A percentile compares a stretch with the other conserved stretches of the same genome.
Conservation (phyloP, 768 basidiomycete species). For the Suillus luteus region DNA sequence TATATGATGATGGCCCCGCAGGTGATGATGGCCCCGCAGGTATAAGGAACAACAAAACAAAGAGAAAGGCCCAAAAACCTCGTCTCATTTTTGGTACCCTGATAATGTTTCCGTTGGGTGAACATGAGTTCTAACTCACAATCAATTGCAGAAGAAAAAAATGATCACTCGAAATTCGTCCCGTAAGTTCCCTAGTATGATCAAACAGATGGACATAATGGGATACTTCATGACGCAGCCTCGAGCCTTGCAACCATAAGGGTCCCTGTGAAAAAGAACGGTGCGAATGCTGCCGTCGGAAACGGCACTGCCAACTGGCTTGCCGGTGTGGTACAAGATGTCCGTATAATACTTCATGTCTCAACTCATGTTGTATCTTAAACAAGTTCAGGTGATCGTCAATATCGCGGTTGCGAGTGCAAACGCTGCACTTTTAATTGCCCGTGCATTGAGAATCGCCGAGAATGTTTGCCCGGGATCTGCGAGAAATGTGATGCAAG, state of each 20-base stretch:
- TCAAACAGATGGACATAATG: background rate
- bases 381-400: slow-evolving; percentile 38
- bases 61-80: slow-evolving; percentile 8
- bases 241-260: slow-evolving; percentile 45
- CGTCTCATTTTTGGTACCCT: slow-evolving; percentile 20
- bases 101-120: background rate
- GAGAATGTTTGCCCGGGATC: slow-evolving; percentile 58
- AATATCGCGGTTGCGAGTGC: slow-evolving; percentile 47
- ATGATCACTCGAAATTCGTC: background rate
- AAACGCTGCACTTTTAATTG: slow-evolving; percentile 34
- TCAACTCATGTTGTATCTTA: slow-evolving; percentile 18
- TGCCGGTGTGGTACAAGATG: slow-evolving; percentile 50
- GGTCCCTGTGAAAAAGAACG: slow-evolving; percentile 45
- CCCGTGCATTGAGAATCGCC: slow-evolving; percentile 33
- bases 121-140: background rate
- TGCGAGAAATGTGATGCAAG: slow-evolving; percentile 48
- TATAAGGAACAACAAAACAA: slow-evolving; percentile 8
- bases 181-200: slow-evolving; percentile 17
- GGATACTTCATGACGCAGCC: slow-evolving; percentile 22
- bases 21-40: slow-evolving; percentile 8
- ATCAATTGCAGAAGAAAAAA: slow-evolving; percentile 17
- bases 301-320: slow-evolving; percentile 45
- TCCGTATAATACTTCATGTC: slow-evolving; percentile 25
- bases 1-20: slow-evolving; percentile 16
- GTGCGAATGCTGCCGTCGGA: slow-evolving; percentile 44